phyloP scores from a whole-genome alignment of 192 early-diverging fungal genomes.

The Backusella australiensis region DNA sequence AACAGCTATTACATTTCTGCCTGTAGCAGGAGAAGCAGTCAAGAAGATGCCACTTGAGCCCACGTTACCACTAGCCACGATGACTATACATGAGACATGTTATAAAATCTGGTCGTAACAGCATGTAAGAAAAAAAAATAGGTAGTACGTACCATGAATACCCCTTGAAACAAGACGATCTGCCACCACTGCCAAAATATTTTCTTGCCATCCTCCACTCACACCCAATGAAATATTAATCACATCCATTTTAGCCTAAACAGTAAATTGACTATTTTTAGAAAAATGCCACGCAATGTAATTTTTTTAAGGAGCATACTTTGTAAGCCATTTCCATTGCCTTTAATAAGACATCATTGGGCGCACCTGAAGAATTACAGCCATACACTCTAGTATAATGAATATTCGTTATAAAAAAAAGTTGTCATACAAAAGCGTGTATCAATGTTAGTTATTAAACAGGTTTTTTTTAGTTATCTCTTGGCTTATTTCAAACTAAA shows the following conservation, averaged over 20 bases:
- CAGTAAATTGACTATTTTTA: constrained; percentile 3
- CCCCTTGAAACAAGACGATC: constrained; percentile 45
- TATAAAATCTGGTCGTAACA: neutral
- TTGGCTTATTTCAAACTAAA: neutral
- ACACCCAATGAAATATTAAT: constrained; percentile 86
- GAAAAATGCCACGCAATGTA: neutral
- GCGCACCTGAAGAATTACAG: constrained; percentile 59
- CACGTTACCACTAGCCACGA: constrained; percentile 63
- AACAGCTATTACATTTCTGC: constrained; percentile 53
- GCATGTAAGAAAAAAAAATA: neutral
- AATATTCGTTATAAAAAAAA: neutral
- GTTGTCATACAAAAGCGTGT: neutral
- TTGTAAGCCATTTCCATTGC: constrained; percentile 70
- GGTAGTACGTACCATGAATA: constrained; percentile 21
- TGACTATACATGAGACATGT: constrained; percentile 29
- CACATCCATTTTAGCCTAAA: constrained; percentile 60
- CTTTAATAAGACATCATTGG: constrained; percentile 72
- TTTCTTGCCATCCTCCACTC: constrained; percentile 58
- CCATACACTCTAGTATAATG: constrained; percentile 55
- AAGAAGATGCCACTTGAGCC: constrained; percentile 61
- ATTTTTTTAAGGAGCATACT: constrained; percentile 27
- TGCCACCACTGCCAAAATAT: constrained; percentile 56
- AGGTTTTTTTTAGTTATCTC: neutral
- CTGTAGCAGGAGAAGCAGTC: constrained; percentile 56
- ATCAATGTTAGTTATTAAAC: neutral